These are phyloP conservation scores for Colletotrichum zoysiae DNA, from an alignment of 2,329 filamentous ascomycete species.

Conservation along the genomic window DNA sequence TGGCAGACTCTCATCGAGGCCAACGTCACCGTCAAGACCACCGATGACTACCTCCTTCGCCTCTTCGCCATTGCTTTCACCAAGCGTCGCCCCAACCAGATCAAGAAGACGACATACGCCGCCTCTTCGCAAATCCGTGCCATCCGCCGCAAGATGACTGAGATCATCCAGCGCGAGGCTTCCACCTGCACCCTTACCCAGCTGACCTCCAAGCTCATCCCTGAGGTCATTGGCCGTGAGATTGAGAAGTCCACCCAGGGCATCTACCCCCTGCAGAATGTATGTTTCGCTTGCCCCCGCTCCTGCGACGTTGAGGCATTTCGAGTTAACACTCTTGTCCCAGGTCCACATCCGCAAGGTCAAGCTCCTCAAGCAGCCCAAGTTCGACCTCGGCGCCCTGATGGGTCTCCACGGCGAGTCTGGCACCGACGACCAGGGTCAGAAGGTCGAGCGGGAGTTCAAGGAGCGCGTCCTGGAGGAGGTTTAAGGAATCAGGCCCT, in stretches of 20 bases:
- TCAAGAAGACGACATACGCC: conserved; percentile 99
- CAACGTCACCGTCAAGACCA: conserved; percentile 99
- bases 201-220: conserved; percentile 98
- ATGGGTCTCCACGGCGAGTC: conserved; percentile 98
- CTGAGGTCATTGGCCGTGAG: conserved; percentile 98
- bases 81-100: conserved; percentile 98
- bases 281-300: conserved; percentile 58
- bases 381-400: conserved; percentile 98
- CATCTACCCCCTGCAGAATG: conserved; percentile 99
- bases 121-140: conserved; percentile 96
- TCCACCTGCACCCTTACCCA: conserved; percentile 93
- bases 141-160: conserved; percentile 99
- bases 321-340: conserved; percentile 50
- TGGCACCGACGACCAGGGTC: conserved; percentile 92
- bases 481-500: conserved; percentile 76
- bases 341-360: conserved; percentile 99
- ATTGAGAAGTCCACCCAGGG: conserved; percentile 99
- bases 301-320: too few relatives aligned
- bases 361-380: conserved; percentile 98
- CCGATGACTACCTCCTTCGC: conserved; percentile 99
- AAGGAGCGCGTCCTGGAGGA: conserved; percentile 96
- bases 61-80: conserved; percentile 99
- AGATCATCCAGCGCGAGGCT: conserved; percentile 98
- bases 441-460: conserved; percentile 99
- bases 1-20: conserved; percentile 99